Base-by-base conservation (phyloP, 192 early-diverging fungal genomes). In the Rhizophagus prolifer region DNA sequence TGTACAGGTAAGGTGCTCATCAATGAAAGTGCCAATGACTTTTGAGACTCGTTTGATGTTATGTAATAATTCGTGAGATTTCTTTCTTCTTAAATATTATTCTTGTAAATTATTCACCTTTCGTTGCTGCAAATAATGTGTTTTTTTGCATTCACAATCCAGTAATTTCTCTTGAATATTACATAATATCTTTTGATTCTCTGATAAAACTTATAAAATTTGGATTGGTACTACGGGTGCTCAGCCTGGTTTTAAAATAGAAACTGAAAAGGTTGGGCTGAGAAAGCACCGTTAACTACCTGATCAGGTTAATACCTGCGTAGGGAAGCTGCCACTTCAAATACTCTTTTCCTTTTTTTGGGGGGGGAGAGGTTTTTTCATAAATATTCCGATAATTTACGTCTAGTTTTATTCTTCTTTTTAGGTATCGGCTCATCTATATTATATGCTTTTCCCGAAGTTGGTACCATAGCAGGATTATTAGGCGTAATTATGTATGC, bases 401-500 rank as follows among this genome's bases (percentile, higher is more conserved):
- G 38, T 41, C 1, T 9, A 8, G 8, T 8, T 41, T 41, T 68
- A 68, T 14, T 73, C 8, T 38, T 23, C 25, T 9, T 4, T n/a
- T 47, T 75, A 75, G 74, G 34, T 47, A 78, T 91, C 58, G 90
- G 90, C 26, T 83, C 88, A 19, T 86, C 88, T 21, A 86, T 88
- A 44, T 81, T 91, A 74, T 90, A 84, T 41, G 80, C 86, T 7
- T 77, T 88, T 23, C 90, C 90, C 50, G 81, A 88, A 73, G 81
- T 89, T 44, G 89, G 84, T 36, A 84, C 86, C 30, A 81, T 84
- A 31, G 84, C 83, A 9, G 90, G 90, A 12, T 77, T 91, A 58
- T 76, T 88, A 4, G 90, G 90, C 19, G 82, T 87, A 19, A 82
- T 90, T 72, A 85, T 85, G 50, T 91, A 91, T 61, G 86, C 89